Evolutionary conservation across 768 basidiomycete genomes (phyloP).

Genomic region (Serendipita sp.): DNA sequence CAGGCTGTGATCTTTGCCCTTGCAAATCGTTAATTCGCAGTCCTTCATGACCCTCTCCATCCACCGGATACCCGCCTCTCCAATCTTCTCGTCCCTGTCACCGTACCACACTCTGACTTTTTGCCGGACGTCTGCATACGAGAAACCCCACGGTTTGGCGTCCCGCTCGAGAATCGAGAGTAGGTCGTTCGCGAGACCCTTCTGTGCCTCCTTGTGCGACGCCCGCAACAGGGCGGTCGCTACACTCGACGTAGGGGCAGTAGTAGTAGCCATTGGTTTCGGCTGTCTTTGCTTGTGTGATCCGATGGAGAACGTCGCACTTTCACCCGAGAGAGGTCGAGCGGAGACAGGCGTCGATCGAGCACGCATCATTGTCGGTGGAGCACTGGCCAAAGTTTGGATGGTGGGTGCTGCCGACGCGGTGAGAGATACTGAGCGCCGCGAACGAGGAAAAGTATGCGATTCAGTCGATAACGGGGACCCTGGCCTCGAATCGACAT

Average conservation of each 20-base stretch:
- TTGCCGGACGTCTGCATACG: constrained; percentile 63
- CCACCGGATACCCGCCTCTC: constrained; percentile 79
- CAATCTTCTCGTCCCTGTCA: constrained; percentile 83
- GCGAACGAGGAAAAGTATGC: not conserved
- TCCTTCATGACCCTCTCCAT: constrained; percentile 74
- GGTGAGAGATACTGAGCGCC: not conserved
- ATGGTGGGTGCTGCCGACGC: not conserved
- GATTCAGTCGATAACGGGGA: constrained; percentile 2
- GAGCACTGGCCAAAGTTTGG: not conserved
- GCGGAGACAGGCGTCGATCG: not conserved
- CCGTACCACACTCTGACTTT: constrained; percentile 82
- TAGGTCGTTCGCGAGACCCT: constrained; percentile 81
- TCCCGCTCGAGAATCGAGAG: constrained; percentile 84
- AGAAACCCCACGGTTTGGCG: constrained; percentile 79
- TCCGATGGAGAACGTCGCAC: not conserved
- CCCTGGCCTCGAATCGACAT: not conserved
- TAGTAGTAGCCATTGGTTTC: not conserved
- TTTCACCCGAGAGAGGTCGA: not conserved
- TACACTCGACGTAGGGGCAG: constrained; percentile 18
- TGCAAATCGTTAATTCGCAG: constrained; percentile 67
- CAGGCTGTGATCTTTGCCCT: constrained; percentile 78
- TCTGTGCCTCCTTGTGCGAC: constrained; percentile 85
- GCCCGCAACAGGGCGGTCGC: constrained; percentile 84
- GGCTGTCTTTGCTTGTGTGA: not conserved
- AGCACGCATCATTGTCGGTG: not conserved